phyloP scores from a whole-genome alignment of 2,329 filamentous ascomycete species.

The Dactylonectria macrodidyma region DNA sequence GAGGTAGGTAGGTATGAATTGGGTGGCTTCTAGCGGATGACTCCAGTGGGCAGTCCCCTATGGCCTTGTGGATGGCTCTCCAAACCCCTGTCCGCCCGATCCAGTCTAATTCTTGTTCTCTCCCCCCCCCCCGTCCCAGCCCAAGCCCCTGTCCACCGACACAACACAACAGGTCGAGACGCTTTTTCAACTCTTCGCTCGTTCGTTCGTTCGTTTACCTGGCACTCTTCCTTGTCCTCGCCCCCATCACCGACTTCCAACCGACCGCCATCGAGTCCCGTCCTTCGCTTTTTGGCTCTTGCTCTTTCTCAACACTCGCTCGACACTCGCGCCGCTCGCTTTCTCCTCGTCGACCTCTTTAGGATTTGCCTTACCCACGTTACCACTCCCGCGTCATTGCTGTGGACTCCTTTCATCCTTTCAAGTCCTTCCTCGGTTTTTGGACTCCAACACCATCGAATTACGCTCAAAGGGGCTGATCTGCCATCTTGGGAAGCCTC shows the following conservation, averaged over 20 bases:
- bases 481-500: conserved; percentile 24
- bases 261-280: conserved; percentile 23
- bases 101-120: conserved; percentile 13
- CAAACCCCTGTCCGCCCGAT: conserved; percentile 23
- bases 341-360: conserved; percentile 26
- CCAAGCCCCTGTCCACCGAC: conserved; percentile 19
- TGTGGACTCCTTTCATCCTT: conserved; percentile 7
- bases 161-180: conserved; percentile 27
- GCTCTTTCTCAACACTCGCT: conserved; percentile 38
- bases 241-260: conserved; percentile 21
- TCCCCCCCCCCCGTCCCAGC: neutral
- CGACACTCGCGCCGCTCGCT: conserved; percentile 15
- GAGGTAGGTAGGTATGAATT: neutral
- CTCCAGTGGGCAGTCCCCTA: conserved; percentile 14
- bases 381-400: neutral
- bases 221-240: conserved; percentile 15
- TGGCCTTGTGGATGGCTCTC: conserved; percentile 8
- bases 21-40: conserved; percentile 23
- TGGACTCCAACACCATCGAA: conserved; percentile 17
- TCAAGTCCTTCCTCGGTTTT: conserved; percentile 16
- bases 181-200: conserved; percentile 19
- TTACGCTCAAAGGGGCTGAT: conserved; percentile 1
- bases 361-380: neutral
- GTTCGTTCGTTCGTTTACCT: conserved; percentile 15
- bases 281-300: conserved; percentile 39